These are phyloP conservation scores for Tetracentron sinense DNA, from an alignment of 164 flowering plant genomes.

Conservation along the genomic window DNA sequence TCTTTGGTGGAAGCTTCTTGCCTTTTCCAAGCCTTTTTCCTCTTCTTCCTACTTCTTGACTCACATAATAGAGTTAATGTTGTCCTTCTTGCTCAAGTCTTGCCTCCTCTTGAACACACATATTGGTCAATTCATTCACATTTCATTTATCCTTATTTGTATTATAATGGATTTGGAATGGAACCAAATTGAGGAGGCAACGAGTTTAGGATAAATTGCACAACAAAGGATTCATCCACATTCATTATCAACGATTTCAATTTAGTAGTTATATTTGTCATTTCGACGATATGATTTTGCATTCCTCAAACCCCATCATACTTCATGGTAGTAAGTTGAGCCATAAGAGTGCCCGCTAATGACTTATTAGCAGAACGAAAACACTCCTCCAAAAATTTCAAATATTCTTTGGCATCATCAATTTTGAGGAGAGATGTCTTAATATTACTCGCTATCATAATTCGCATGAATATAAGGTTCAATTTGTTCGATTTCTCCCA, in stretches of 20 bases:
- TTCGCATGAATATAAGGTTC: no score
- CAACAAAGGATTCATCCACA: background rate
- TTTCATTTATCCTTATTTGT: background rate
- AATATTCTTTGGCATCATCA: background rate
- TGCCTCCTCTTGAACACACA: background rate
- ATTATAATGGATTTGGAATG: background rate
- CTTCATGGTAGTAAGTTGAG: background rate
- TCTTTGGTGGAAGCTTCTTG: background rate
- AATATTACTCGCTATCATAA: no score
- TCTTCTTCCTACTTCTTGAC: no score
- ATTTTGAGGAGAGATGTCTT: no score
- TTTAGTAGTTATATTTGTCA: background rate
- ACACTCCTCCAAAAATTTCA: background rate
- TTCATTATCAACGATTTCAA: background rate
- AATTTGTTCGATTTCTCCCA: no score
- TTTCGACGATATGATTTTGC: background rate
- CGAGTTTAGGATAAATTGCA: background rate
- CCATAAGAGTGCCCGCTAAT: background rate
- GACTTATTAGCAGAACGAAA: background rate
- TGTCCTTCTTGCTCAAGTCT: background rate
- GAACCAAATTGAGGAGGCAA: background rate
- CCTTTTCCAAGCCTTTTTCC: background rate
- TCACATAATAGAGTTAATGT: background rate
- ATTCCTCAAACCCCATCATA: background rate
- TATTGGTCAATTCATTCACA: background rate